Evolutionary conservation across 2,329 filamentous ascomycete species (phyloP).

Genomic region (Zasmidium angulare): DNA sequence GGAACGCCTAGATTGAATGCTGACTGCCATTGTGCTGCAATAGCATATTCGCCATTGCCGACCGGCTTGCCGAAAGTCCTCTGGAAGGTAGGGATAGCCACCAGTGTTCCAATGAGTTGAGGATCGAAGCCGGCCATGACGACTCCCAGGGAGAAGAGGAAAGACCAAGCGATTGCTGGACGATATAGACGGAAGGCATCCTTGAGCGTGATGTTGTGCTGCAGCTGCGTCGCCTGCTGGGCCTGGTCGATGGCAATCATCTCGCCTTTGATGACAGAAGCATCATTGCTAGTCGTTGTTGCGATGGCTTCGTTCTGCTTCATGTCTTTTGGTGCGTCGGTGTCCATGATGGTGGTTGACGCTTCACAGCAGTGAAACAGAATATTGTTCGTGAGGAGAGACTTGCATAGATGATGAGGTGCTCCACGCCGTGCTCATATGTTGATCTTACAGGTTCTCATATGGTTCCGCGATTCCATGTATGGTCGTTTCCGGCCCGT

Average conservation of each 20-base stretch:
- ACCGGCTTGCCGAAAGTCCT: constrained; percentile 38
- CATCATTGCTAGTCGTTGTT: too few relatives aligned
- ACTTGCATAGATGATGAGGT: too few relatives aligned
- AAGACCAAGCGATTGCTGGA: constrained; percentile 2
- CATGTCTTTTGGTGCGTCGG: too few relatives aligned
- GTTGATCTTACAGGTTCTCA: too few relatives aligned
- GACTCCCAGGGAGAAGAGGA: constrained; percentile 4
- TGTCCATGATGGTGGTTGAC: too few relatives aligned
- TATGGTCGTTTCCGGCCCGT: too few relatives aligned
- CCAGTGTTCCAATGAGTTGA: constrained; percentile 37
- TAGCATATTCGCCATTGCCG: constrained; percentile 38
- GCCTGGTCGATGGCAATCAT: not conserved
- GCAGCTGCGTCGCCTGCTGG: not conserved
- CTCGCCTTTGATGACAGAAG: too few relatives aligned
- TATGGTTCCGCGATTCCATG: too few relatives aligned
- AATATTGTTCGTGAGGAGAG: too few relatives aligned
- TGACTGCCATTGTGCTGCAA: constrained; percentile 59
- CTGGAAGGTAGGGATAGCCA: constrained; percentile 34
- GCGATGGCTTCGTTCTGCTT: too few relatives aligned
- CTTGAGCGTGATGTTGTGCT: not conserved
- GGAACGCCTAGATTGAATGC: constrained; percentile 57
- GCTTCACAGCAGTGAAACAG: too few relatives aligned
- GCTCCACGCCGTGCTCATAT: too few relatives aligned
- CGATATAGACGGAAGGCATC: constrained; percentile 1
- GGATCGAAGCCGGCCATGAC: constrained; percentile 61